Base-by-base conservation (phyloP, 2,329 filamentous ascomycete genomes). In the Botrytis galanthina region DNA sequence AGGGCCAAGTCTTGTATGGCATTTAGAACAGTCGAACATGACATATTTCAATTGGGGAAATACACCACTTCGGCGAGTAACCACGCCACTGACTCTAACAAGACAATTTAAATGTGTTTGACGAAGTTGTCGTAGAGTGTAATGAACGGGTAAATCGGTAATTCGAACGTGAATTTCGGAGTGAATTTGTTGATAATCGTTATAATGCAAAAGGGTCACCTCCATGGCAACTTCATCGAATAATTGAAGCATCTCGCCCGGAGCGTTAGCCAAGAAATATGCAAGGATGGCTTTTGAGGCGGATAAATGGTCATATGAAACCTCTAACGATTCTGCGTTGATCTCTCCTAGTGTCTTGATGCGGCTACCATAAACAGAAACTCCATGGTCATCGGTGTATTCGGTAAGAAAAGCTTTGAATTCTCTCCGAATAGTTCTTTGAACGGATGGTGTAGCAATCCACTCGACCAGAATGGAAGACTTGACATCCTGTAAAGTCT, bases 11-110 rank as follows among this genome's bases (percentile, higher is more conserved):
- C 94, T 97, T 63, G 93, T 89, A 75, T 93, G 93, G 80, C 96
- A 99, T 84, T 98, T 99, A 74, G 87, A 90, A 84, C 96, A 99
- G 84, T 98, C 93, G 81, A 99, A 98, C 84, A 98, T 97, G 84
- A 99, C 93, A 82, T 98, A 98, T 83, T 98, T 98, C 75, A 99
- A 86, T 84, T 99, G 96, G 4, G 96, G 96, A 82, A 99, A 99
- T 66, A 99, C 97, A 73, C 96, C 96, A 39, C 92, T 97, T 77
- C 96, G 90, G 76, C 96, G 91, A 48, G 96, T 99, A 42, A 99
- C 96, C 7, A 99, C 96, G 77, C 96, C 96, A 78, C 92, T 95
- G 72, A 99, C 96, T 71, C 95, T 91, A 57, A 99, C 93, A 61
- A 99, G 87, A 79, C 95, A 97, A 86, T 99, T 99, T 74, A 99